Evolutionary conservation across 192 early-diverging fungal species (phyloP), one percentile per base, ranked within the genome.

Genomic region (Tieghemiomyces parasiticus): DNA sequence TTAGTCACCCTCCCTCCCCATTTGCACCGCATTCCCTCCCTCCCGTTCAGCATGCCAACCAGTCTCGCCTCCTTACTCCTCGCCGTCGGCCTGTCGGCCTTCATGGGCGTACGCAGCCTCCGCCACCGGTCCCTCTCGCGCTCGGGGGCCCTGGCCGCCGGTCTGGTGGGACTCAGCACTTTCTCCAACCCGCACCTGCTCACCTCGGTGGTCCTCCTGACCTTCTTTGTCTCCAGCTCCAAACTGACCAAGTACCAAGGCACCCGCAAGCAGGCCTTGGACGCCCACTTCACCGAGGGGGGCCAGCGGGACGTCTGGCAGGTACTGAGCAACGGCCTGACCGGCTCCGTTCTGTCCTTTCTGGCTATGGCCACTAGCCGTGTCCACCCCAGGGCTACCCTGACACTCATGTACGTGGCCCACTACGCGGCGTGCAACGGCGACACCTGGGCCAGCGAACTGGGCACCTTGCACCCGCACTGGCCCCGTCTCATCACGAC

Each of bases 381-480:
- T 29, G 71, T 70, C 61, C 64, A 68, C 54, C 71, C 67, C 2
- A 55, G 59, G 0, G 51, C 52, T 24, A 52, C 64, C 6, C 67
- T 80, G 54, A 65, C 78, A 26, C 67, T 76, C 60, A 70, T 66
- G 6, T 81, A 84, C 59, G 63, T 81, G 31, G 78, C 71, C 55
- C 78, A 70, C 52, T 84, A 84, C 61, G 76, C 82, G 4, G 83
- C 81, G 62, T 84, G 82, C 51, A 68, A 71, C 13, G 84, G 78
- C 3, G 84, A 86, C 58, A 86, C 84, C 19, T 94, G 86, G 87
- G 86, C 91, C 32, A 86, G 83, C 68, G 93, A 97, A 66, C 71
- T 97, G 26, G 93, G 93, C 1, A 78, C 91, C 16, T 69, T 97
- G 24, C 85, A 79, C 65, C 74, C 75, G 29, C 62, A 67, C 30